These are phyloP conservation scores for Chaetomiaceae sp. DNA, from an alignment of 2,329 filamentous ascomycete species.

Conservation along the genomic window DNA sequence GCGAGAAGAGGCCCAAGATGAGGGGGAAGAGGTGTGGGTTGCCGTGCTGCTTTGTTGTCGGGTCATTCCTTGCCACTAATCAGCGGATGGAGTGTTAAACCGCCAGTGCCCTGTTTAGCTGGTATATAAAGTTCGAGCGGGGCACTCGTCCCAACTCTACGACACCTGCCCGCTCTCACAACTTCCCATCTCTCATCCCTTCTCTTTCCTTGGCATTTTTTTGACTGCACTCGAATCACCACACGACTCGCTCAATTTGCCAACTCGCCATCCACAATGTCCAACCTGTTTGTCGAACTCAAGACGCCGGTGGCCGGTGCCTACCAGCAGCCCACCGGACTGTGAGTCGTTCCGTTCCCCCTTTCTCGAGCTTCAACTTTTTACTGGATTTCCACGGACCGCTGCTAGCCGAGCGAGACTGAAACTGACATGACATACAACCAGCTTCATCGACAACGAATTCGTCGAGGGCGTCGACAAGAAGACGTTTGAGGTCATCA, in stretches of 20 bases:
- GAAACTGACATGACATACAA: not conserved
- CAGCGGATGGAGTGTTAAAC: no score
- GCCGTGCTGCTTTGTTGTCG: not conserved
- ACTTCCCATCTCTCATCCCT: not conserved
- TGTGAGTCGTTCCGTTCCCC: constrained; percentile 45
- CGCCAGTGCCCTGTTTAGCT: no score
- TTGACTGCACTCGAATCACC: no score
- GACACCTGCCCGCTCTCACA: not conserved
- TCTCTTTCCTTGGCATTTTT: not conserved
- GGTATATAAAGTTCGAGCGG: constrained; percentile 6
- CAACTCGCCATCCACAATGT: constrained; percentile 25
- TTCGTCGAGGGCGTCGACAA: constrained; percentile 78
- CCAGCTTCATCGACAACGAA: constrained; percentile 87
- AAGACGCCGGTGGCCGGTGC: constrained; percentile 60
- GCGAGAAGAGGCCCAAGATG: not conserved
- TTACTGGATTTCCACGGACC: no score
- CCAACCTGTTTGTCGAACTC: constrained; percentile 44
- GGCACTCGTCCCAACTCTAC: not conserved
- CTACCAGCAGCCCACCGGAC: constrained; percentile 54
- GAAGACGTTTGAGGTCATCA: constrained; percentile 88
- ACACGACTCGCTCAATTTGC: not conserved
- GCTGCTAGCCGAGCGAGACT: not conserved
- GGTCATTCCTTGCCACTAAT: constrained; percentile 2
- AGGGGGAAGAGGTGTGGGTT: not conserved
- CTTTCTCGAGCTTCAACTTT: no score